Conservation (phyloP, 2,329 filamentous ascomycete genomes). For the Aspergillus sp. region DNA sequence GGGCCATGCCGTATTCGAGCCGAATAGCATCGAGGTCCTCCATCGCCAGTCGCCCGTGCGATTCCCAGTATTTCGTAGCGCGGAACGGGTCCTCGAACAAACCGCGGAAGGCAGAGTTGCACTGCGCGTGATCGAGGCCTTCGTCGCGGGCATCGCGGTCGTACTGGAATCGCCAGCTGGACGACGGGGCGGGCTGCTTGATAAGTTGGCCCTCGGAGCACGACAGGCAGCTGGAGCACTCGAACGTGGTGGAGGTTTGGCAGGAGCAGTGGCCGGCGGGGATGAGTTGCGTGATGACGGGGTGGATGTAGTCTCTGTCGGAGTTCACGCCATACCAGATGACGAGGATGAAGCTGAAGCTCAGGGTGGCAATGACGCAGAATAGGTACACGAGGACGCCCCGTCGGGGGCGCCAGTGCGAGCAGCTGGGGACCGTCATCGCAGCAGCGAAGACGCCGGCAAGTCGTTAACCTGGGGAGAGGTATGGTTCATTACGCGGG, state of each 20-base stretch:
- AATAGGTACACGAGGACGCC: constrained; percentile 12
- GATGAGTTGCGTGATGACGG: constrained; percentile 29
- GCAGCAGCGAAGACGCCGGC: constrained; percentile 3
- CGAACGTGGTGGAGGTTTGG: constrained; percentile 28
- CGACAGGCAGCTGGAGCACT: constrained; percentile 27
- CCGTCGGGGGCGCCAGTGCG: constrained; percentile 14
- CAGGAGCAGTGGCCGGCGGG: constrained; percentile 32
- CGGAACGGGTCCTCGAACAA: constrained; percentile 28
- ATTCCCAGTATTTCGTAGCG: constrained; percentile 20
- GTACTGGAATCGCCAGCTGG: constrained; percentile 22
- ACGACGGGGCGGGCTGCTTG: constrained; percentile 6
- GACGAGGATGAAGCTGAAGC: constrained; percentile 10
- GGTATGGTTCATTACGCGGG: constrained; percentile 6
- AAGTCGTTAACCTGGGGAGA: constrained; percentile 1
- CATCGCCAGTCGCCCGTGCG: constrained; percentile 15
- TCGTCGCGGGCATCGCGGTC: constrained; percentile 24
- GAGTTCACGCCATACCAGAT: constrained; percentile 30
- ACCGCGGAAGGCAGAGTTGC: constrained; percentile 25
- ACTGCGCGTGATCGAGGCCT: constrained; percentile 19
- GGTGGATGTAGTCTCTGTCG: constrained; percentile 27
- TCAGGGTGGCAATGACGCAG: constrained; percentile 12
- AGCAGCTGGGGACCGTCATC: constrained; percentile 15
- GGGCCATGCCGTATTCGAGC: constrained; percentile 24
- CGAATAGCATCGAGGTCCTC: constrained; percentile 21
- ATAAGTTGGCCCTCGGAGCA: constrained; percentile 12